These are phyloP conservation scores for Alternaria sp. DNA, from an alignment of 2,329 filamentous ascomycete species.

Conservation along the genomic window DNA sequence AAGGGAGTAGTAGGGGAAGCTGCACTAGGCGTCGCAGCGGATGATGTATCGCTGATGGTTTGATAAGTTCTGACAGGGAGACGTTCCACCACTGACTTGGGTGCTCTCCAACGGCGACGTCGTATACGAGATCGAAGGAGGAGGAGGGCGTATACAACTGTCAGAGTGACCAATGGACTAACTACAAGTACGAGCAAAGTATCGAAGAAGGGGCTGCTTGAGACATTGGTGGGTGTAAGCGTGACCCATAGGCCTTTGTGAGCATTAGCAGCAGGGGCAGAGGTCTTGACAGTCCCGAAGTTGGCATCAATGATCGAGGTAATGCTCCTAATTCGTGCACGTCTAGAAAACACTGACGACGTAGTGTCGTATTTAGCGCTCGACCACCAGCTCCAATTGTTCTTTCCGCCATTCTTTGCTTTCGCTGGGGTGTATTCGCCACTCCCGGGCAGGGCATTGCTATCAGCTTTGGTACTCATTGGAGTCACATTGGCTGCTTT, in stretches of 20 bases:
- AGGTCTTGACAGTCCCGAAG: conserved; percentile 29
- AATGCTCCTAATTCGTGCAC: conserved; percentile 27
- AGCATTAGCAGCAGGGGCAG: conserved; percentile 49
- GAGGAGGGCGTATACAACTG: conserved; percentile 88
- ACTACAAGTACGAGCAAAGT: conserved; percentile 96
- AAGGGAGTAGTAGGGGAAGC: conserved; percentile 82
- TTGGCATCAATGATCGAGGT: conserved; percentile 30
- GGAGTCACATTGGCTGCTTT: conserved; percentile 7
- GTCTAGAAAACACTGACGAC: conserved; percentile 22
- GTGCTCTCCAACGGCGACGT: conserved; percentile 91
- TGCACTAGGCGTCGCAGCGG: conserved; percentile 69
- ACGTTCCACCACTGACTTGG: conserved; percentile 92
- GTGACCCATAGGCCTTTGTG: conserved; percentile 95
- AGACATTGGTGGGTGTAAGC: conserved; percentile 85
- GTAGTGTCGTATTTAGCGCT: conserved; percentile 32
- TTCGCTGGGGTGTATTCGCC: conserved; percentile 31
- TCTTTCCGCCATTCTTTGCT: conserved; percentile 25
- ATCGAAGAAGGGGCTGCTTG: conserved; percentile 92
- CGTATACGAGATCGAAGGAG: conserved; percentile 88
- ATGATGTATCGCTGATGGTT: conserved; percentile 71
- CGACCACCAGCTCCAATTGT: conserved; percentile 33
- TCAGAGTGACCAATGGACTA: conserved; percentile 89
- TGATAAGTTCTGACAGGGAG: conserved; percentile 96
- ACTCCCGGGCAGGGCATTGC: conserved; percentile 52
- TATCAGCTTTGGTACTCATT: conserved; percentile 55